Evolutionary conservation across 768 basidiomycete species (phyloP), one percentile per base, ranked within the genome.

Genomic region (Tricholoma sp.): DNA sequence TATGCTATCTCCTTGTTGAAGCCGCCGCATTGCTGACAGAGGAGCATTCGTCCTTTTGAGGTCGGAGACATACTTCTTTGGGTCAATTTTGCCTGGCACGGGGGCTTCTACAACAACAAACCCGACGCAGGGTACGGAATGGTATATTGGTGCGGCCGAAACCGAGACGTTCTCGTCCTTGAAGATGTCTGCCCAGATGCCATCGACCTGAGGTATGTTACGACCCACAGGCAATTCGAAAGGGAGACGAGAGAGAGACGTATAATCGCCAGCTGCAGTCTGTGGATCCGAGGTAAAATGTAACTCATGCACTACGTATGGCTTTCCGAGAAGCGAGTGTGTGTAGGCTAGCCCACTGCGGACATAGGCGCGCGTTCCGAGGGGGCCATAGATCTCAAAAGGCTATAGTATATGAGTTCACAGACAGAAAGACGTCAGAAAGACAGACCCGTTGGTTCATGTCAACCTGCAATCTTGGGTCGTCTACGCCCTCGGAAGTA

Each of bases 301-400:
- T 14, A 95, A 76, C 68, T 95, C 93, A 69, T 95, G 91, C 22
- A 94, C 89, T 53, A 89, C 81, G 64, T 89, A 95, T 2, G 85
- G 79, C 0, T 73, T 69, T 9, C 80, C 81, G 22, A 94, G 77
- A 18, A 82, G 72, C 7, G 88, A 86, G 64, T 91, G 77, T 1
- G 91, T 89, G 64, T 85, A 85, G 21, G 71, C 68, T 51, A 94
- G 77, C 29, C 83, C 81, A 49, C 73, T 79, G 45, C 92, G 86
- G 58, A 94, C 74, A 66, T 91, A 93, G 22, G 87, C 84, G 21
- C 93, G 85, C 1, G 89, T 90, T 18, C 93, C 92, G 6, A 84
- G 71, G 10, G 91, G 93, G 5, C 93, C 93, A 62, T 93, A 95
- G 52, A 95, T 90, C 68, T 94, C 89, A 2, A 94, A 60, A 16